Evolutionary conservation across 345 rosid genomes (phyloP), one percentile per base, ranked within the genome.

Genomic region (Citrus mangshanensis): DNA sequence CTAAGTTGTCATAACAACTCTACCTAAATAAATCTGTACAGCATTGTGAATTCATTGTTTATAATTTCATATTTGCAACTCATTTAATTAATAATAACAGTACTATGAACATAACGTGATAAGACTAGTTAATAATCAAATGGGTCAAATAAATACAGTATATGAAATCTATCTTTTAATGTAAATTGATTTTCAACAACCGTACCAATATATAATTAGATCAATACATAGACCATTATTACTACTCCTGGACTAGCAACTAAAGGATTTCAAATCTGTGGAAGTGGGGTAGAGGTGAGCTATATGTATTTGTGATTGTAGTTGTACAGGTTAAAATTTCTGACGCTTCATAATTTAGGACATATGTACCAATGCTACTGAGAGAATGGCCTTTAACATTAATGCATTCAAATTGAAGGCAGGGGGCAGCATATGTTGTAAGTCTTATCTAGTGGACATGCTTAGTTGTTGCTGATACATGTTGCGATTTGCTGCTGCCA

Each of bases 401-500:
- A 55, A 72, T 56, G 42, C 22, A 72, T 30, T 64, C 38, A 64
- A 64, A 30, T 56, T 32, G 22, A 56, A 66, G 64, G 69, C 73
- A 55, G 35, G 7, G 13, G 58, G 58, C 58, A 19, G 58, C 58
- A 54, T 54, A 66, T 34, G 37, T 76, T 54, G 37, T 10, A 24
- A 34, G n/a, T 28, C 28, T 32, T 16, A 66, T 76, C 46, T 22
- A 32, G 62, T 14, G 63, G 9, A 64, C 70, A 65, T 51, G 63
- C 62, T 66, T 76, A 34, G 64, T 38, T 76, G 79, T 66, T 60
- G 30, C 65, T 72, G 65, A 58, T 56, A 54, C 55, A 19, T 71
- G 27, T 16, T 51, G 25, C 19, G 25, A 71, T 10, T 32, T 5
- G 76, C 49, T 2, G 76, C 49, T 72, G 76, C 65, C 76, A 72